Conservation (phyloP, 495 filamentous ascomycete species). For the Penicillium paradoxum region DNA sequence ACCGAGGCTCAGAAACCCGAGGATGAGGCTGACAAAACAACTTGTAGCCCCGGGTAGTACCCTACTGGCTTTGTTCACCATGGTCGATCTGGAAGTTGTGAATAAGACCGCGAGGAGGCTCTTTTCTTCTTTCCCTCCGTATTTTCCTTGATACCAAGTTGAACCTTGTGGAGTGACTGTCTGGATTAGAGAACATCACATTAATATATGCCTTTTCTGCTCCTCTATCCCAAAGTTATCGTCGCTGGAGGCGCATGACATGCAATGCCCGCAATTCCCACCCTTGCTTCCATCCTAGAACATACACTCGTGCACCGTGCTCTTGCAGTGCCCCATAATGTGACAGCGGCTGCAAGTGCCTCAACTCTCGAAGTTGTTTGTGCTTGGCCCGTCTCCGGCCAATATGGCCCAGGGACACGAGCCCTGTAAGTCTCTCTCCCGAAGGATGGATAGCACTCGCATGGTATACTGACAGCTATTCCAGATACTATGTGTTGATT, state of each 20-base stretch:
- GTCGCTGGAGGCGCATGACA: slow-evolving; percentile 12
- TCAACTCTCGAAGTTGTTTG: slow-evolving; percentile 48
- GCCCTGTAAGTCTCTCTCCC: slow-evolving; percentile 41
- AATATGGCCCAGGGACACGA: slow-evolving; percentile 54
- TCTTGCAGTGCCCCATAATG: slow-evolving; percentile 20
- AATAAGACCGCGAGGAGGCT: background rate
- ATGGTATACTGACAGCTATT: slow-evolving; percentile 8
- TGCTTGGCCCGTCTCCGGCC: slow-evolving; percentile 56
- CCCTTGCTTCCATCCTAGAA: slow-evolving; percentile 22
- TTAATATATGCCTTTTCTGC: slow-evolving; percentile 3
- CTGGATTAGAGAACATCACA: background rate
- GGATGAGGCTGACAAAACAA: slow-evolving; percentile 22
- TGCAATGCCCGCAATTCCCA: slow-evolving; percentile 40
- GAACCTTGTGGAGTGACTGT: background rate
- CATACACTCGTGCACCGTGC: slow-evolving; percentile 26
- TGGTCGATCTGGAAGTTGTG: background rate
- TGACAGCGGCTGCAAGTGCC: background rate
- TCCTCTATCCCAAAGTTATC: background rate
- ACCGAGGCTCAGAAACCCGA: slow-evolving; percentile 10
- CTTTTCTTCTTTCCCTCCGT: background rate
- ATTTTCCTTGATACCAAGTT: background rate
- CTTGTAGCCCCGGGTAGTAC: background rate
- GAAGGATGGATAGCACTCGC: background rate
- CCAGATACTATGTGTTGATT: slow-evolving; percentile 55
- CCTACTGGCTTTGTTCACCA: slow-evolving; percentile 1